Base-by-base conservation (phyloP, 73 alveolate species). In the Blepharisma japonicum region DNA sequence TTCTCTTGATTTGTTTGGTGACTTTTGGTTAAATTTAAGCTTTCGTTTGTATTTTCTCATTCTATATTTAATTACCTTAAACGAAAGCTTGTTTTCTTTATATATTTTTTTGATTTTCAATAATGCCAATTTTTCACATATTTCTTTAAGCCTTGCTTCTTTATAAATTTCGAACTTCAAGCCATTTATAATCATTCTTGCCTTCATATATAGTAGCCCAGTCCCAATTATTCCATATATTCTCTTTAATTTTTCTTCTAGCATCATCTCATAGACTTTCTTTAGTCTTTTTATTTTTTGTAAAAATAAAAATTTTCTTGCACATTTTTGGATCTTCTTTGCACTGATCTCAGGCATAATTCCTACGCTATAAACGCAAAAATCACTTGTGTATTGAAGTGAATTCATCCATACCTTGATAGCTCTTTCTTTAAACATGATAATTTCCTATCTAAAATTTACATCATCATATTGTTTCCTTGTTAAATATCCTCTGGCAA, bases 21-120 rank as follows among this genome's bases (percentile, higher is more conserved):
- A 32, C 3, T 32, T 32, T 32, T 32, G 42, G 42, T 32, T 32
- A 32, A 32, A 32, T 32, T 32, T 32, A 32, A 32, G 42, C 42
- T 32, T 32, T 25, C 74, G 14, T 61, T 61, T 61, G 23, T 61
- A 61, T 39, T 61, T 61, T 61, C 46, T 61, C 47, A 61, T 61
- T 14, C 47, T 14, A 20, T 14, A 9, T 39, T 14, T 61, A 39
- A 61, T 25, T 20, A 61, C 23, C 23, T 61, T 61, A 61, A 61
- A 61, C 47, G 50, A 14, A 25, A 61, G 23, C 74, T 61, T 61
- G 23, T 25, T 20, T 25, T 61, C 23, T 39, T 4, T 61, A 4
- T 39, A 61, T 8, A 20, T 14, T 8, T 25, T 61, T 25, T 61
- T 61, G 47, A 61, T 9, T 18, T 8, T 8, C 23, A 61, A 20